A percentile compares a stretch with the other conserved stretches of the same genome.
phyloP scores from a whole-genome alignment of 2,329 filamentous ascomycete species.

The Aspergillus fijiensis region DNA sequence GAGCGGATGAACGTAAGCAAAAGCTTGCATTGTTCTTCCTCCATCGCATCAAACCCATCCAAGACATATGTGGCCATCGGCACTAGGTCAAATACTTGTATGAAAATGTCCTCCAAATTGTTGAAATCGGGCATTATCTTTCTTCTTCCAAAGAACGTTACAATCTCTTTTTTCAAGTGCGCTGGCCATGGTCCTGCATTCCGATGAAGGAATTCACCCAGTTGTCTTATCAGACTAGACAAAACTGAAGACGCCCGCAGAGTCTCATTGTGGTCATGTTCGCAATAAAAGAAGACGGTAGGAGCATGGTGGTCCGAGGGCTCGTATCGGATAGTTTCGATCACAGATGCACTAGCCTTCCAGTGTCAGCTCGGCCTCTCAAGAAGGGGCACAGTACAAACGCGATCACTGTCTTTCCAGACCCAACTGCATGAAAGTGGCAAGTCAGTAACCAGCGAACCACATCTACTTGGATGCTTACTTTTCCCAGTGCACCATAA shows the following conservation, averaged over 20 bases:
- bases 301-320: not conserved
- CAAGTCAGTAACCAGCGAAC: not conserved
- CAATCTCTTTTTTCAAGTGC: not conserved
- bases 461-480: not conserved
- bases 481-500: conserved; percentile 24
- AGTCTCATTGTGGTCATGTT: conserved; percentile 9
- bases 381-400: not conserved
- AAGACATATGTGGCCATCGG: conserved; percentile 17
- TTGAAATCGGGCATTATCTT: conserved; percentile 17
- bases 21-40: conserved; percentile 7
- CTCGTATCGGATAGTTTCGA: conserved; percentile 14
- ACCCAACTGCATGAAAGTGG: conserved; percentile 3
- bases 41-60: conserved; percentile 21
- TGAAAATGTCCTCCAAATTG: conserved; percentile 19
- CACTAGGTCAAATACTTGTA: conserved; percentile 6
- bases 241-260: conserved; percentile 12
- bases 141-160: conserved; percentile 14
- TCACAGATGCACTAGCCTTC: conserved; percentile 1
- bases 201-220: conserved; percentile 10
- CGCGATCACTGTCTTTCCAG: conserved; percentile 18
- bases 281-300: conserved; percentile 22
- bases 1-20: conserved; percentile 10
- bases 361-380: not conserved
- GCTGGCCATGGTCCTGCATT: conserved; percentile 1
- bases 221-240: conserved; percentile 24